Base-by-base conservation (phyloP, 768 basidiomycete genomes). In the Naganishia kalamii region DNA sequence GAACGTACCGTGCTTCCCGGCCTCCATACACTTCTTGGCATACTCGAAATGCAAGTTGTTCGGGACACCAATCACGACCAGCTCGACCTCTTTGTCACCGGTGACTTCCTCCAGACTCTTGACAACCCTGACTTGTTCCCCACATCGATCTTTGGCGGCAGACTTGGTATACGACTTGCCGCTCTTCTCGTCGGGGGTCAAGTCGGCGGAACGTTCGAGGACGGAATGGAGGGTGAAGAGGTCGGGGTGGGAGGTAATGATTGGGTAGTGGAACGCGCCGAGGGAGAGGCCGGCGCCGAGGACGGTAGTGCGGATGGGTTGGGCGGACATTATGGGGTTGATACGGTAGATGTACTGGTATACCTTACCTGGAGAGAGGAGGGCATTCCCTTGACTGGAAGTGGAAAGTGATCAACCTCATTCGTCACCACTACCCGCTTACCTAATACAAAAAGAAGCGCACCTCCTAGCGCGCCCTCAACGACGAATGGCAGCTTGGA, bases 201-300 rank as follows among this genome's bases (percentile, higher is more conserved):
- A 23, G 17, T 51, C 49, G 0, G 89, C 87, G 70, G 85, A 86
- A 59, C 89, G 83, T 75, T 89, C 86, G 65, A 90, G 80, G 51
- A 90, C 86, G n/a, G 88, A 83, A 69, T 86, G 82, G 37, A 91
- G 83, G 10, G 79, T 83, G 80, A 89, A 90, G 52, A 84, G 77
- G 27, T 87, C 80, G 0, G 88, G 86, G 21, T 88, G 81, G 2
- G 88, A 84, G 62, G 87, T 83, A 63, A 92, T 79, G 75, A 90
- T 88, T 0, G 90, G 90, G 63, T 86, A 71, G 75, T 92, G 90
- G 79, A 92, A 91, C 2, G 87, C 87, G 43, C 87, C 79, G 37
- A 87, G 87, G 21, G 86, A 82, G 66, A 90, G 84, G 40, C 66
- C 66, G 32, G 66, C 60, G 47, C 50, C 50, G 52, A 62, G 60